Evolutionary conservation across 2,329 filamentous ascomycete species (phyloP), one percentile per base, ranked within the genome.

Genomic region (Ascochyta viciae-villosae): DNA sequence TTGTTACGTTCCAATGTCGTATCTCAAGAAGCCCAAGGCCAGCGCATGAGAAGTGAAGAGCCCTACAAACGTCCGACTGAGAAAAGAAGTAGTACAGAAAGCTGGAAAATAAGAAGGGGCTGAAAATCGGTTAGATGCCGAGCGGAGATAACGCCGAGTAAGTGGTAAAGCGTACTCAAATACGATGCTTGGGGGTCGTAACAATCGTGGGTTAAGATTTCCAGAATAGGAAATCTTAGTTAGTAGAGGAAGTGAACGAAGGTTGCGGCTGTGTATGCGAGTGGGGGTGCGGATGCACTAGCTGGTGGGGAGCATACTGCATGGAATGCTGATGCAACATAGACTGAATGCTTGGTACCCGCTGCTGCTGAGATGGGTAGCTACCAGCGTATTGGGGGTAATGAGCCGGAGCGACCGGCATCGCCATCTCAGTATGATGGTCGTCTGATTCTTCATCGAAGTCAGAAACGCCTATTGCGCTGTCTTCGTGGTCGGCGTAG

Each of bases 391-490:
- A 69, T 26, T 62, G 52, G 16, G 53, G 34, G 38, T 64, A 65
- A 37, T 66, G 61, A 50, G 59, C 64, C 43, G 66, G 59, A 45
- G 65, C 57, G 50, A 66, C 62, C 16, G 65, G 60, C 53, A 71
- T 54, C 33, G 63, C 60, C 56, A 71, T 56, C 50, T 68, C 69
- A 34, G 57, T 49, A 55, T 64, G 68, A 55, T 66, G 69, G 56
- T 74, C 72, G 60, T 74, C 71, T 65, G 67, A 59, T 61, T 76
- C 75, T 74, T 75, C 75, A 68, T 81, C 79, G 75, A 76, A 74
- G 71, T 82, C 80, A 70, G 80, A 81, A 68, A 77, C 71, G 64
- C 84, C 87, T 78, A 90, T 85, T 71, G 86, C 88, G 78, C 86
- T 89, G 78, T 91, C 89, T 79, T 90, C 88, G 78, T 78, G 74